phyloP scores from a whole-genome alignment of 163 green algal genomes.

The Scenedesmus sp. region DNA sequence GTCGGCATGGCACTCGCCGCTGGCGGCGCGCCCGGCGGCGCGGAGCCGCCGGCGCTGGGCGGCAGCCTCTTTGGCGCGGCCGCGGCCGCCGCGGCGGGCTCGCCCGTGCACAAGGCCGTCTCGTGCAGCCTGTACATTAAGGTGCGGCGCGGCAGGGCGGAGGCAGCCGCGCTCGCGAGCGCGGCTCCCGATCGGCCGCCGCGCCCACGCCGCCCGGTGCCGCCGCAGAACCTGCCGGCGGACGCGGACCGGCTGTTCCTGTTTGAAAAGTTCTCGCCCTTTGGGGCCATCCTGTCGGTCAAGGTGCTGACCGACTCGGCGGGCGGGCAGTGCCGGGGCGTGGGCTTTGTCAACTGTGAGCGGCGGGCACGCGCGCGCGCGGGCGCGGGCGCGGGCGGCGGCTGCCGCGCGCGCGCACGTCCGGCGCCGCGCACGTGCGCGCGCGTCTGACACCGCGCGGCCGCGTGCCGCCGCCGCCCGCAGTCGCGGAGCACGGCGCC shows the following conservation, averaged over 20 bases:
- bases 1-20: conserved; percentile 9
- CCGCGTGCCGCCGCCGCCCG: no score
- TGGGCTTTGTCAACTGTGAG: conserved; percentile 55
- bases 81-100: conserved; percentile 2
- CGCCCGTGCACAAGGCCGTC: conserved; percentile 15
- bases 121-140: conserved; percentile 47
- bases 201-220: neutral
- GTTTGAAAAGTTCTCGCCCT: conserved; percentile 54
- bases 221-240: conserved; percentile 39
- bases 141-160: conserved; percentile 1
- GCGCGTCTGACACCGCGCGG: no score
- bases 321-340: conserved; percentile 41
- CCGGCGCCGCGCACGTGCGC: no score
- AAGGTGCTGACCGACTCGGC: conserved; percentile 51
- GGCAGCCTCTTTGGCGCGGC: conserved; percentile 29
- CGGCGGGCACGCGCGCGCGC: neutral
- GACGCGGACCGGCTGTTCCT: conserved; percentile 56
- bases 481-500: conserved; percentile 23
- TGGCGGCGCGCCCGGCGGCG: neutral
- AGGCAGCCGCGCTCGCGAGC: neutral
- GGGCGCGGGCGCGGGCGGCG: neutral
- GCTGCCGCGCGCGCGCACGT: neutral
- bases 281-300: conserved; percentile 51
- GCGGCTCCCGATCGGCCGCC: neutral
- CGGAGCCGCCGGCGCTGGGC: neutral